These are phyloP conservation scores for Ceratobasidium papillatum DNA, from an alignment of 1,284 basidiomycete species.

Conservation along the genomic window DNA sequence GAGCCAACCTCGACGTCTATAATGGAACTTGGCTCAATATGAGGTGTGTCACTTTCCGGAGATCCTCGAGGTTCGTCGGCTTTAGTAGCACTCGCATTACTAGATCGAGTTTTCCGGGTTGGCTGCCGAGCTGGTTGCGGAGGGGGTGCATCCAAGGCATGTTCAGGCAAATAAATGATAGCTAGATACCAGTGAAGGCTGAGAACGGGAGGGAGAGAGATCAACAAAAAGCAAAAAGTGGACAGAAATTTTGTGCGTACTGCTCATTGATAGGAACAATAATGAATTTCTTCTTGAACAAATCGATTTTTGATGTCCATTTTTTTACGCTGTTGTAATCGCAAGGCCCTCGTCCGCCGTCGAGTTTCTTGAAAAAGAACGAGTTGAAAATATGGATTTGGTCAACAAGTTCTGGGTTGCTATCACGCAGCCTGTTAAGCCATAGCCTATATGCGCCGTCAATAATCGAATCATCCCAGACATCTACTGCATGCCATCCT, in stretches of 20 bases:
- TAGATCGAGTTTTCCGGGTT: constrained; percentile 36
- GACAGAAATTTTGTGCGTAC: constrained; percentile 59
- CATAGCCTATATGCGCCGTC: constrained; percentile 65
- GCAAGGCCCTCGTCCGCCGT: constrained; percentile 17
- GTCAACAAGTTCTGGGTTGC: constrained; percentile 68
- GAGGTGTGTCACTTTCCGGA: not conserved
- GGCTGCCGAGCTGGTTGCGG: constrained; percentile 53
- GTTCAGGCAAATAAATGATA: constrained; percentile 85
- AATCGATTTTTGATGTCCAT: constrained; percentile 89
- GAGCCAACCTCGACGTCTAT: constrained; percentile 26
- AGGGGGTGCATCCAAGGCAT: constrained; percentile 49
- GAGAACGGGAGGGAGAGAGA: constrained; percentile 12
- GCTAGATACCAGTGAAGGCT: constrained; percentile 98
- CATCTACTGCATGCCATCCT: constrained; percentile 47
- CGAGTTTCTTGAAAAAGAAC: constrained; percentile 96
- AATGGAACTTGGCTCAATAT: not conserved
- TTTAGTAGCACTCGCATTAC: constrained; percentile 6
- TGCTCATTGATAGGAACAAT: constrained; percentile 97
- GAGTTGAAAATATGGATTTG: constrained; percentile 93
- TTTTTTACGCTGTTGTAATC: constrained; percentile 84
- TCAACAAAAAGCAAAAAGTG: not conserved
- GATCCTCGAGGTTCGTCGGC: constrained; percentile 23
- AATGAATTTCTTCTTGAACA: constrained; percentile 92
- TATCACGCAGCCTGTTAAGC: constrained; percentile 64
- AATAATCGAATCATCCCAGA: constrained; percentile 32